phyloP scores from a whole-genome alignment of 2,329 filamentous ascomycete species.

The Seiridium cupressi region DNA sequence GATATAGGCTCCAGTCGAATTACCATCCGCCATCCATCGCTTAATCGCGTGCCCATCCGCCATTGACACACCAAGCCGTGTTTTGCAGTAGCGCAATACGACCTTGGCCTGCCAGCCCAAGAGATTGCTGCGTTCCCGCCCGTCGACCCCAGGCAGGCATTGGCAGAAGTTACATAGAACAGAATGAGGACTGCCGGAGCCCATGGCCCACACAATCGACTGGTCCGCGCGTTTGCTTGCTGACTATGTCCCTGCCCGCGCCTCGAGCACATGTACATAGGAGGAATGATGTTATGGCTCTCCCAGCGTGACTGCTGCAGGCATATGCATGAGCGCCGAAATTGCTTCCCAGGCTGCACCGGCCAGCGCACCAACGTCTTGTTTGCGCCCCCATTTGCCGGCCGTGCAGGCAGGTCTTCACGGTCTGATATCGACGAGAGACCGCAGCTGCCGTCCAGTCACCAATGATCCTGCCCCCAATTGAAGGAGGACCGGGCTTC shows the following conservation, averaged over 20 bases:
- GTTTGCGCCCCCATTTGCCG: not conserved
- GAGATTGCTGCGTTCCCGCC: not conserved
- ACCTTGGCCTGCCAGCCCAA: not conserved
- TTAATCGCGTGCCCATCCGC: not conserved
- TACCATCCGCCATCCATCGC: not conserved
- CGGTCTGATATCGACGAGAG: no score
- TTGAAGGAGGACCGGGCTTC: no score
- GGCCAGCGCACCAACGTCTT: not conserved
- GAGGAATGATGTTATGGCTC: not conserved
- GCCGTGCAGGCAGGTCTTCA: no score
- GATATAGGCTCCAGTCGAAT: no score
- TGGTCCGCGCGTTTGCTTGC: not conserved
- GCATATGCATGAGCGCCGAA: not conserved
- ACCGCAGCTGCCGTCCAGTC: no score
- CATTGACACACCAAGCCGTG: not conserved
- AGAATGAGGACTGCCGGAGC: not conserved
- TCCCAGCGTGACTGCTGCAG: not conserved
- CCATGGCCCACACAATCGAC: not conserved
- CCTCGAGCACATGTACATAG: not conserved
- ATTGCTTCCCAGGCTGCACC: not conserved
- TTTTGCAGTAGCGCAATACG: not conserved
- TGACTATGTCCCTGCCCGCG: no score
- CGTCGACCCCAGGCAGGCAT: not conserved
- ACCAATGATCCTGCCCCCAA: no score
- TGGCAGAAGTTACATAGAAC: not conserved